Base-by-base conservation (phyloP, 1,284 basidiomycete species). In the Jaminaea rosea region DNA sequence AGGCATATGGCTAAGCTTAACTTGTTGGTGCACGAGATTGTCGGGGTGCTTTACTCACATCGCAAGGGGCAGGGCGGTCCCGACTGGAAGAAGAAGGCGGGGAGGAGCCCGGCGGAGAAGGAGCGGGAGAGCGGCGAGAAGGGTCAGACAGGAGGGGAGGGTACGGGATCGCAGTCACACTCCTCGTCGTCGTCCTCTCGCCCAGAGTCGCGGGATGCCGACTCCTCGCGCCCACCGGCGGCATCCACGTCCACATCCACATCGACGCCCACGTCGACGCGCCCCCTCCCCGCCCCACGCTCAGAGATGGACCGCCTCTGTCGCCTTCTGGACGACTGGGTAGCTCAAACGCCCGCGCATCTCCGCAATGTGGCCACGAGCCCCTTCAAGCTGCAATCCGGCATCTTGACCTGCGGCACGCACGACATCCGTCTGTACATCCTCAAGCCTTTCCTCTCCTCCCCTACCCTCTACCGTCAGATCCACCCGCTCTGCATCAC, bases 351-450 rank as follows among this genome's bases (percentile, higher is more conserved):
- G 4, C 65, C 65, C 1, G 32, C 13, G 9, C 59, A 68, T 36
- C 51, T 66, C 4, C 53, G 56, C 17, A 49, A 55, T 3, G 50
- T 63, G 31, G 17, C 27, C 15, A 54, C 55, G 13, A 58, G 55
- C 19, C 62, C 62, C 1, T 67, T 54, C 50, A 54, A 57, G 36
- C 49, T 62, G 19, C 64, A 63, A 44, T 58, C 59, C 10, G 64
- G 56, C 0, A 17, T 69, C 31, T 49, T 69, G 34, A 53, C 54
- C 46, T 67, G 62, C 27, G 66, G 60, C 23, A 57, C 53, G 9
- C 55, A 64, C 44, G 62, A 69, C 36, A 57, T 69, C 24, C 56
- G 62, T 1, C 56, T 69, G 19, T 69, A 69, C 53, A 69, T 65
- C 42, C 58, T 64, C 55, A 69, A 67, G 53, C 66, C 65, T 11